phyloP scores from a whole-genome alignment of 805 yeast species.

The Metschnikowia sp. region DNA sequence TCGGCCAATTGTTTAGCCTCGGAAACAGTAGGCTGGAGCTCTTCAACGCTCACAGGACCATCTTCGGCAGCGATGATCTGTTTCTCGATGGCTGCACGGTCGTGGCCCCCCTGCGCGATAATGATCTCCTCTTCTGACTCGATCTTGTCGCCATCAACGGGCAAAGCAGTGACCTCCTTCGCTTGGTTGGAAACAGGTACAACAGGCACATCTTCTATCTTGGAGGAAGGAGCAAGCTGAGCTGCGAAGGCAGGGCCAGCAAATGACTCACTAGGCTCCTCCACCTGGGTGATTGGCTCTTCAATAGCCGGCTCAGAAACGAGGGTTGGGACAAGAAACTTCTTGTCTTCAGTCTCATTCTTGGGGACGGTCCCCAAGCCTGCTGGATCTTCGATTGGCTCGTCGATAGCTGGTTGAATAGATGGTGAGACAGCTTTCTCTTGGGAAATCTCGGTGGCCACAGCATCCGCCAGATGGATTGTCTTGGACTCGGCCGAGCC shows the following conservation, averaged over 20 bases:
- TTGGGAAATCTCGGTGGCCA: conserved; percentile 4
- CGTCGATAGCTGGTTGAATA: conserved; percentile 11
- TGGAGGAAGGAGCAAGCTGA: conserved; percentile 6
- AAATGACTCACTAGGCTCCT: background rate
- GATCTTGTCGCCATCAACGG: conserved; percentile 13
- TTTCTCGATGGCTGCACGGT: conserved; percentile 28
- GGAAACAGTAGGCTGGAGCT: conserved; percentile 39
- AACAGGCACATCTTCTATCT: conserved; percentile 3
- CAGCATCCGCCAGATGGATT: conserved; percentile 3
- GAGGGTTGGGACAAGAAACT: background rate
- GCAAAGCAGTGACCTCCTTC: conserved; percentile 20
- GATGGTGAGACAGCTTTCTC: conserved; percentile 8
- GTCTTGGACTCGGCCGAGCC: conserved; percentile 1
- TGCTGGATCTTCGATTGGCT: conserved; percentile 8
- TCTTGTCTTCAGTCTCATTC: background rate
- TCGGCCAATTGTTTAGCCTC: conserved; percentile 36
- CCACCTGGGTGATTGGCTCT: background rate
- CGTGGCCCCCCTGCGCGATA: conserved; percentile 35
- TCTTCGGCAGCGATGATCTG: conserved; percentile 34
- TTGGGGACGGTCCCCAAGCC: background rate
- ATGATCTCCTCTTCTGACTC: conserved; percentile 36
- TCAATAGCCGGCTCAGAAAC: conserved; percentile 5
- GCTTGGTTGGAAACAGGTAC: conserved; percentile 5
- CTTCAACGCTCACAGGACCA: conserved; percentile 38
- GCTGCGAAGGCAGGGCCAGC: conserved; percentile 3